Base-by-base conservation (phyloP, 345 rosid species). In the Syzygium jambos region DNA sequence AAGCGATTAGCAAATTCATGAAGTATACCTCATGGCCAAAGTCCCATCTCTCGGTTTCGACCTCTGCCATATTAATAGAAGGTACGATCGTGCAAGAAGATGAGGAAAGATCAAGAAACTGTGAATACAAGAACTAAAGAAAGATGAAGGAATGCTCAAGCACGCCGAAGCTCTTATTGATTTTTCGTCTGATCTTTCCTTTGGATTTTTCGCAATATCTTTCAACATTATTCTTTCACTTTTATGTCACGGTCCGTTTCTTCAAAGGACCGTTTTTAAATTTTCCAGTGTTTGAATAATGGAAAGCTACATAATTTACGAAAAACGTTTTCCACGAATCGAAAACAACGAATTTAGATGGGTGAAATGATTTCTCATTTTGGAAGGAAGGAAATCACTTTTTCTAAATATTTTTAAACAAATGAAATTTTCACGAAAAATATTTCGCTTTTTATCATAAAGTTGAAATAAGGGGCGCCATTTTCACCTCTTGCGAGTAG, bases 181-280 rank as follows among this genome's bases (percentile, higher is more conserved):
- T n/a, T 61, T 61, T n/a, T 12, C 9, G 4, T n/a, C 1, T 2
- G 2, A 7, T 59, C 65, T 27, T 0, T 5, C 15, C 8, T 59
- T 12, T 11, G 65, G 16, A 15, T 25, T n/a, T 59, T 59, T 59
- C 16, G 30, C 13, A 59, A 11, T 59, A 27, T 14, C n/a, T 27
- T 29, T 59, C 30, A 59, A 59, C 68, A 25, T 59, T 1, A 5
- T 3, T 1, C 34, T 61, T 61, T 2, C 34, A 61, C 68, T 5
- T 61, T 61, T 61, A 3, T 59, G 34, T 59, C 4, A 1, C 46
- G 6, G 46, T 43, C 46, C 46, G 46, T 43, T 43, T 43, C 46
- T 43, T 43, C 46, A 1, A 43, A 43, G 46, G 46, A 43, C 46
- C 7, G 46, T 43, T 43, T 27, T 0, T 5, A 5, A 5, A 59